Conservation (phyloP, 73 alveolate genomes). For the Paramecium sonneborni region DNA sequence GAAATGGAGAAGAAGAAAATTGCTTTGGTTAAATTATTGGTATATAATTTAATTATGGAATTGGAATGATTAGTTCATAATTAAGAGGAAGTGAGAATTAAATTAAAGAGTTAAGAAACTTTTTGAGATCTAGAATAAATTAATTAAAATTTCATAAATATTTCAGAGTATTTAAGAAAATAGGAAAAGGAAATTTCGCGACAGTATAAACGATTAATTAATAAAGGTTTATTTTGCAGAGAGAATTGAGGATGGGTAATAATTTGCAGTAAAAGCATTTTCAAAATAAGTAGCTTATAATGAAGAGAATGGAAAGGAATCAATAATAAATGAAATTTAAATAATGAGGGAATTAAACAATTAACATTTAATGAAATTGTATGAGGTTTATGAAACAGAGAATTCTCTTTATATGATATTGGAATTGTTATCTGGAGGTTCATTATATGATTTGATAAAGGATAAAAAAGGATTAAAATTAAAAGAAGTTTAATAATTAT, state of each 20-base stretch:
- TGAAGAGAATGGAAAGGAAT: constrained; percentile 62
- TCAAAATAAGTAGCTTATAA: constrained; percentile 57
- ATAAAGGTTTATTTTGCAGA: constrained; percentile 49
- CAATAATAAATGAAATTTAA: constrained; percentile 51
- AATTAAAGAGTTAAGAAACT: constrained; percentile 18
- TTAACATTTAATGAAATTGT: constrained; percentile 44
- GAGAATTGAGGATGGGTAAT: constrained; percentile 46
- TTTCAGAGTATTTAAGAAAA: constrained; percentile 37
- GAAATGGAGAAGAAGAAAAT: background rate
- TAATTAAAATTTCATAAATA: constrained; percentile 34
- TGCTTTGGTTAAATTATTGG: background rate
- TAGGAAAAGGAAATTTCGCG: constrained; percentile 51
- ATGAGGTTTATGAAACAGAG: constrained; percentile 61
- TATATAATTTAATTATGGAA: background rate
- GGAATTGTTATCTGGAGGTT: constrained; percentile 58
- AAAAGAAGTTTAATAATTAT: background rate
- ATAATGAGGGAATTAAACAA: constrained; percentile 55
- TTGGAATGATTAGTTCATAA: background rate
- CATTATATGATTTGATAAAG: constrained; percentile 27
- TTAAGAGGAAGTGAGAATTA: background rate
- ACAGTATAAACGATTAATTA: constrained; percentile 17
- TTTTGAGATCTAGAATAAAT: background rate
- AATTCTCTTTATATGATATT: constrained; percentile 43
- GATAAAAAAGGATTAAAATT: constrained; percentile 30
- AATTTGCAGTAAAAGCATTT: constrained; percentile 60